Evolutionary conservation across 805 yeast genomes (phyloP), one percentile per base, ranked within the genome.

Genomic region (Wickerhamiella musiphila): DNA sequence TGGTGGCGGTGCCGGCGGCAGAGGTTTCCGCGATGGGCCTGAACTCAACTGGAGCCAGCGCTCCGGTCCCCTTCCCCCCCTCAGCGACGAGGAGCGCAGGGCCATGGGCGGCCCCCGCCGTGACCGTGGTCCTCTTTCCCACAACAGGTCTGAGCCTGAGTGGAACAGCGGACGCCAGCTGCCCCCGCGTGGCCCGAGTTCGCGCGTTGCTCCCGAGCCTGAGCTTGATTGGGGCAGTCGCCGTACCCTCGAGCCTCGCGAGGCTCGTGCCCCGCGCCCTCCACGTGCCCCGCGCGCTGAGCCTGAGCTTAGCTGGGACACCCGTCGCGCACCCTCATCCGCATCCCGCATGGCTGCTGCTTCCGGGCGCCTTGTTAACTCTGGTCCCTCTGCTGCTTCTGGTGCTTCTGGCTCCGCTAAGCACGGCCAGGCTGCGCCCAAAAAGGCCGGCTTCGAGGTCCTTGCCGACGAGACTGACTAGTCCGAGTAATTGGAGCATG

Each of bases 241-340:
- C 29, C 38, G 40, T 12, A 37, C 36, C 20, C 23, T 11, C 29
- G 6, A 25, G 21, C 25, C 22, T 14, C 19, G 29, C 12, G 11
- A 13, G 20, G 4, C 18, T 12, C 31, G 29, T 18, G 39, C 44
- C 25, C 35, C 43, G 4, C 38, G 40, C 16, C 41, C 44, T 10
- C 40, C 42, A 16, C 41, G 44, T 29, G 43, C 36, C 35, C 42
- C 36, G 9, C 33, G 36, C 10, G 29, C 26, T 14, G 51, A 64
- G 45, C 68, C 70, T 29, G 68, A 69, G 20, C 54, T 71, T 33
- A 81, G 76, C 53, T 44, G 48, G 48, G 19, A 30, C 15, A 25
- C 27, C n/a, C 45, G 46, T 28, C 30, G 29, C n/a, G n/a, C n/a
- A n/a, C n/a, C n/a, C n/a, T n/a, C n/a, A n/a, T n/a, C n/a, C n/a